phyloP scores from a whole-genome alignment of 768 basidiomycete species.

The Mycena epipterygia region DNA sequence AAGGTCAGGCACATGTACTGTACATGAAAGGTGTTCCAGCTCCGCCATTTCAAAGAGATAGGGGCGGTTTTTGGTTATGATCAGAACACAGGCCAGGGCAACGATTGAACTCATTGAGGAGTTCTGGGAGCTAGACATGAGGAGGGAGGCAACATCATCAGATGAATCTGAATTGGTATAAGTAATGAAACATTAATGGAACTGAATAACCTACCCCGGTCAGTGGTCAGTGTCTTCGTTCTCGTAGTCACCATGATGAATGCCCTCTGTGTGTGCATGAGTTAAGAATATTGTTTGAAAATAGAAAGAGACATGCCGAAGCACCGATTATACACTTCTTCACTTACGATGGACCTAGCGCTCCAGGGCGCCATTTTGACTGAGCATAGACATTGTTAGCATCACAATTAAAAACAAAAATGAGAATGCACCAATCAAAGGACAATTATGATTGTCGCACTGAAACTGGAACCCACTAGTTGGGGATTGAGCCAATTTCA shows the following conservation, averaged over 20 bases:
- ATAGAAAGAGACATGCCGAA: neutral
- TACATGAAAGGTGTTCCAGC: too few relatives aligned
- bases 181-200: neutral
- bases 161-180: neutral
- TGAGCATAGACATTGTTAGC: neutral
- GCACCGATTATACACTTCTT: neutral
- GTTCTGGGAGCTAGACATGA: neutral
- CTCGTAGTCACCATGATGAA: neutral
- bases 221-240: neutral
- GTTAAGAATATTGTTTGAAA: neutral
- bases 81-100: neutral
- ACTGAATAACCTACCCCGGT: neutral
- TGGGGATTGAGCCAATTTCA: neutral
- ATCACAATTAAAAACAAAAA: neutral
- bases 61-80: neutral
- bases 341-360: neutral
- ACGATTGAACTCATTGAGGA: too few relatives aligned
- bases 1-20: too few relatives aligned
- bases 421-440: neutral
- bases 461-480: neutral
- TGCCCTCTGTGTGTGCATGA: neutral
- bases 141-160: neutral
- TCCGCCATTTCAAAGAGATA: neutral
- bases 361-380: neutral
- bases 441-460: neutral